phyloP scores from a whole-genome alignment of 2,329 filamentous ascomycete species.

The Trichophyton schoenleinii region DNA sequence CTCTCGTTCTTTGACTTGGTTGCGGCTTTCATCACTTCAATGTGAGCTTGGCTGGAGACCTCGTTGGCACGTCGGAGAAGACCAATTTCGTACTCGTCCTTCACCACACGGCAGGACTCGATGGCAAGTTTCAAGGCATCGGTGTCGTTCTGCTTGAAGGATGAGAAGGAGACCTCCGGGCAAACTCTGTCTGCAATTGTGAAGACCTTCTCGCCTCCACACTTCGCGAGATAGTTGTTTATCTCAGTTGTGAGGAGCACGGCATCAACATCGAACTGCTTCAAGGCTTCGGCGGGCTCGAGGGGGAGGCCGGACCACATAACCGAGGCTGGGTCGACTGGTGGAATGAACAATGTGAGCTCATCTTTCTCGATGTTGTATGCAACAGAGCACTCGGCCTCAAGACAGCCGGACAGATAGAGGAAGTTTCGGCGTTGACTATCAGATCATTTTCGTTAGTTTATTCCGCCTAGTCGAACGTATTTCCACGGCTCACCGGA shows the following conservation, averaged over 20 bases:
- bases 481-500: conserved; percentile 44
- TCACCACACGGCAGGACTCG: conserved; percentile 67
- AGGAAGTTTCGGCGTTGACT: conserved; percentile 79
- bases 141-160: conserved; percentile 54
- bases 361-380: conserved; percentile 65
- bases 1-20: conserved; percentile 59
- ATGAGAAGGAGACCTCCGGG: conserved; percentile 56
- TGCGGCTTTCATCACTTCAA: conserved; percentile 54
- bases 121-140: conserved; percentile 55
- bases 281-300: conserved; percentile 59
- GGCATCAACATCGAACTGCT: conserved; percentile 68
- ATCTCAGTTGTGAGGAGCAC: conserved; percentile 62
- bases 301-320: conserved; percentile 89
- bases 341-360: conserved; percentile 81
- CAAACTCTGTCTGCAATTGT: conserved; percentile 70
- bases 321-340: conserved; percentile 71
- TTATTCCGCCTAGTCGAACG: not conserved
- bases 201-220: conserved; percentile 45
- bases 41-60: conserved; percentile 67
- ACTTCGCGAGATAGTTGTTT: conserved; percentile 54
- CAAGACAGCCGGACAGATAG: conserved; percentile 77
- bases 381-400: conserved; percentile 66
- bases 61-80: conserved; percentile 70
- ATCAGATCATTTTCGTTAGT: not conserved
- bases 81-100: conserved; percentile 73